Base-by-base conservation (phyloP, 805 yeast species). In the Monosporozyma siamensis region DNA sequence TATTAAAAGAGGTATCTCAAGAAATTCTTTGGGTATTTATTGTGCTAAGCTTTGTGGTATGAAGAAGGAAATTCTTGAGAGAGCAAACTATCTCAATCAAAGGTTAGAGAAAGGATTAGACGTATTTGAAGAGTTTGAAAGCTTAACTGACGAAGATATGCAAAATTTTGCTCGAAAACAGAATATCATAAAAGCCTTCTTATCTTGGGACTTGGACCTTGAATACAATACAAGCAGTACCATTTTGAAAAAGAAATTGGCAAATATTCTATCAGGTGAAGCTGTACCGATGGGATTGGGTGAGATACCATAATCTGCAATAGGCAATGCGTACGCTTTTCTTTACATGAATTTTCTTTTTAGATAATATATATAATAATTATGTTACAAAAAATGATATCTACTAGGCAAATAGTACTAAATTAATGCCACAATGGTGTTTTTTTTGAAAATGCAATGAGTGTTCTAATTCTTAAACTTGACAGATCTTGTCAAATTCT, bases 401-500 rank as follows among this genome's bases (percentile, higher is more conserved):
- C 25, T 14, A 29, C 11, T 34, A n/a, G 21, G 20, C 14, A 11
- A 27, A 15, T 22, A 21, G 14, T 23, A 26, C 26, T 10, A 10
- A 38, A 20, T 22, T 9, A 29, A n/a, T 39, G 26, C 25, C 6
- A 9, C 25, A 23, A 9, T 23, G 6, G 6, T 9, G 8, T 9
- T 6, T 9, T 9, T 22, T 27, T 18, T 37, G 9, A 5, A 25
- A 25, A 37, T 26, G 23, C 31, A 15, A 26, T 9, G 12, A 18
- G 18, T 32, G 35, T 7, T 32, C 22, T 47, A 54, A 45, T 48
- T 51, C 42, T 50, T 53, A 48, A 88, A 80, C 63, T 82, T 84
- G 58, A 86, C 88, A 55, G 95, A 81, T 64, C 86, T 82, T n/a
- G 95, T 73, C 41, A 90, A 61, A 51, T 87, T 87, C 77, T 92